Base-by-base conservation (phyloP, 2,329 filamentous ascomycete species). In the Aureobasidium lini region DNA sequence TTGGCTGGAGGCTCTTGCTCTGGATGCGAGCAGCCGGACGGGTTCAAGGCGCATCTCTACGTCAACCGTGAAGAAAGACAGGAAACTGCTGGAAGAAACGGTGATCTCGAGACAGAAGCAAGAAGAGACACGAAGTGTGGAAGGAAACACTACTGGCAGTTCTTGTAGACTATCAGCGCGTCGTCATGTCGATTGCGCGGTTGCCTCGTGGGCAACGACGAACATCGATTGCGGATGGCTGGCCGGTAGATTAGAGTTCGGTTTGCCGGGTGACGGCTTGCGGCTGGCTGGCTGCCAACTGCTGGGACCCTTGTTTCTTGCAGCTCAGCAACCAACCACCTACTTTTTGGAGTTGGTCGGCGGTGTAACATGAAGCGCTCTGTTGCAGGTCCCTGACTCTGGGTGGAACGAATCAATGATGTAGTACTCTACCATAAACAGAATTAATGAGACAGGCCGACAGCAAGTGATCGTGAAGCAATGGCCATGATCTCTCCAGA, bases 171-270 rank as follows among this genome's bases (percentile, higher is more conserved):
- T 48, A 50, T 40, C 34, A 37, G 23, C 16, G n/a, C 54, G 54
- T 48, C 44, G 57, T 59, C 57, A 53, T 59, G 31, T 29, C 49
- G 57, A 52, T 50, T 59, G 57, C 47, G 57, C 57, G 57, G 46
- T 59, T 52, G 29, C 57, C 32, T 52, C 43, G 46, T 52, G 32
- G 47, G 47, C 48, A 53, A 59, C 57, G 57, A 59, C 28, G 56
- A 43, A 52, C 37, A 53, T 43, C 46, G 56, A 50, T 52, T 43
- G 37, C n/a, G 47, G 36, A 32, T 40, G 57, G 37, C 47, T 37
- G 47, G 44, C 46, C 47, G 57, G 39, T 50, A 53, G 40, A 53
- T 59, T 46, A 42, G 47, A 36, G 39, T 53, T 59, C 31, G 3
- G 47, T 31, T 43, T 46, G 47, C 39, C 40, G 29, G 40, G 32